These are phyloP conservation scores for Globisporangium mamillatum DNA, from an alignment of 352 stramenopile species.

Conservation along the genomic window DNA sequence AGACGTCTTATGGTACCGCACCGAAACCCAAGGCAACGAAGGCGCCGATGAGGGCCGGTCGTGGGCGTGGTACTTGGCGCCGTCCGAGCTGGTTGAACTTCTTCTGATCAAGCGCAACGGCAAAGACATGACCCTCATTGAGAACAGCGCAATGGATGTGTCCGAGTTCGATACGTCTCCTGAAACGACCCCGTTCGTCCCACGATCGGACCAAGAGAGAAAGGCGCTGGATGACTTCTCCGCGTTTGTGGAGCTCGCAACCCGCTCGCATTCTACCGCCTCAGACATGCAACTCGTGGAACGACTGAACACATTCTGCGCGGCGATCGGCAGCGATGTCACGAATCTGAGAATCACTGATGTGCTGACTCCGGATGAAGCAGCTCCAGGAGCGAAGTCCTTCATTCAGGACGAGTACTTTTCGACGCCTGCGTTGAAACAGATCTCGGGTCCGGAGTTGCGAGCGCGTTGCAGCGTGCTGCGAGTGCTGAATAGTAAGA, in stretches of 20 bases:
- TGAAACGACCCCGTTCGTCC: constrained; percentile 38
- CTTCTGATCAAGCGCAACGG: constrained; percentile 74
- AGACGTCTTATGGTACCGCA: constrained; percentile 92
- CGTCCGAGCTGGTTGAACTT: constrained; percentile 88
- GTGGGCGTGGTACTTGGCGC: constrained; percentile 96
- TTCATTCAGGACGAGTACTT: constrained; percentile 74
- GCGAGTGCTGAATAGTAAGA: constrained; percentile 91
- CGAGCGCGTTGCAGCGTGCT: constrained; percentile 91
- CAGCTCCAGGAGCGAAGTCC: constrained; percentile 18
- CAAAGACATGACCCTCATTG: constrained; percentile 86
- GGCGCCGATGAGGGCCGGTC: constrained; percentile 89
- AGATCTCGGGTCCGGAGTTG: constrained; percentile 63
- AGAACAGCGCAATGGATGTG: constrained; percentile 72
- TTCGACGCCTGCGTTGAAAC: constrained; percentile 60
- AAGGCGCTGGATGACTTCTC: constrained; percentile 44
- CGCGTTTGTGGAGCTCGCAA: constrained; percentile 67
- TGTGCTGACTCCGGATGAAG: constrained; percentile 43
- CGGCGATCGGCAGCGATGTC: constrained; percentile 74
- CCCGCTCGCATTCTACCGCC: constrained; percentile 43
- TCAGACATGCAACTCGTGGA: constrained; percentile 88
- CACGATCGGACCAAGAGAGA: constrained; percentile 47
- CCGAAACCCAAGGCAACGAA: constrained; percentile 96
- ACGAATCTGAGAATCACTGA: constrained; percentile 74
- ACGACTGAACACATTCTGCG: constrained; percentile 78
- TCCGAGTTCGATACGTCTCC: constrained; percentile 36